Conservation (phyloP, 805 yeast genomes). For the Kuraishia borneana region DNA sequence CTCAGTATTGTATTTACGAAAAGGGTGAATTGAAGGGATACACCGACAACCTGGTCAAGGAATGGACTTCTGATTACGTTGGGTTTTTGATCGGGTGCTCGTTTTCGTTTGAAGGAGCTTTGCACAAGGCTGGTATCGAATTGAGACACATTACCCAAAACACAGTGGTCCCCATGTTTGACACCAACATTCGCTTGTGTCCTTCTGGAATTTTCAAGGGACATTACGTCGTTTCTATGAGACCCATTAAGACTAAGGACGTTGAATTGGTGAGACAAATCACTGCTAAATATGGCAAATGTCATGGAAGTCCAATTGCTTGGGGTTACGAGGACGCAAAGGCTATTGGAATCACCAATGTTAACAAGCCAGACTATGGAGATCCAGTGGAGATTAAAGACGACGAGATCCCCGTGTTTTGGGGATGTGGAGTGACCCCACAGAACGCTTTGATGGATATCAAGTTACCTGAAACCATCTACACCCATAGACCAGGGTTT, state of each 20-base stretch:
- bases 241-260: conserved; percentile 22
- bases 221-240: conserved; percentile 29
- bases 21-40: conserved; percentile 15
- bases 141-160: conserved; percentile 14
- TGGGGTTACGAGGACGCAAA: conserved; percentile 27
- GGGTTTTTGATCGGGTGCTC: conserved; percentile 33
- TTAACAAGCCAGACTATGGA: conserved; percentile 24
- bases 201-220: conserved; percentile 20
- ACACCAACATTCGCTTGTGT: conserved; percentile 13
- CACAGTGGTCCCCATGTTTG: conserved; percentile 16
- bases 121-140: conserved; percentile 17
- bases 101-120: conserved; percentile 25
- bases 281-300: conserved; percentile 16
- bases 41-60: conserved; percentile 13
- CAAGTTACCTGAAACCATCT: conserved; percentile 17
- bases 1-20: conserved; percentile 22
- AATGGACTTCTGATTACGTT: conserved; percentile 24
- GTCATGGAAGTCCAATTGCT: conserved; percentile 31
- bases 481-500: conserved; percentile 25
- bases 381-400: conserved; percentile 17
- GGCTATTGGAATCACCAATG: conserved; percentile 22
- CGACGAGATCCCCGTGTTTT: conserved; percentile 29
- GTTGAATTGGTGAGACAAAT: conserved; percentile 19
- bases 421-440: conserved; percentile 35
- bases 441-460: conserved; percentile 21